Evolutionary conservation across 768 basidiomycete species (phyloP).

Genomic region (Termitomyces sp.): DNA sequence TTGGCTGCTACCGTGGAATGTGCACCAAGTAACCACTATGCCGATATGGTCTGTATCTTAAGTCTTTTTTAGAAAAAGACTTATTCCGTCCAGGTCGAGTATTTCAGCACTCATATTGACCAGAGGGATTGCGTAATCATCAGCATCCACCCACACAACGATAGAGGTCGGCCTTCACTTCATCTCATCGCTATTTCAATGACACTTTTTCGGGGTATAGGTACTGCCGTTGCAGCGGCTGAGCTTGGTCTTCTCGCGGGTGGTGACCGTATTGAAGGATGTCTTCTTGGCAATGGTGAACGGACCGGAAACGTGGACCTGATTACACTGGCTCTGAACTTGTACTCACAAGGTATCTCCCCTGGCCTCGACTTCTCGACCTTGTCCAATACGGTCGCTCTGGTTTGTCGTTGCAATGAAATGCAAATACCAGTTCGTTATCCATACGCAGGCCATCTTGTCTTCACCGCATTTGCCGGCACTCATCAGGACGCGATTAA

Average conservation of each 20-base stretch:
- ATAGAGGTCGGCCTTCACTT: constrained; percentile 45
- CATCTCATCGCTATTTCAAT: not conserved
- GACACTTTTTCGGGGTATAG: constrained; percentile 20
- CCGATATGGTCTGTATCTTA: constrained; percentile 58
- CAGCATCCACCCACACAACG: constrained; percentile 79
- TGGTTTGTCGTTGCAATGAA: constrained; percentile 76
- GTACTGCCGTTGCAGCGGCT: constrained; percentile 73
- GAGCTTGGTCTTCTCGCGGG: constrained; percentile 77
- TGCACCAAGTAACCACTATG: constrained; percentile 79
- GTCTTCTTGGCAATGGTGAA: constrained; percentile 82
- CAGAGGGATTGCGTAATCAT: constrained; percentile 68
- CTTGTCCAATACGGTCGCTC: constrained; percentile 65
- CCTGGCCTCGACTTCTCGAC: constrained; percentile 74
- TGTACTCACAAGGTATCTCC: constrained; percentile 77
- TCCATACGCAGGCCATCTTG: constrained; percentile 79
- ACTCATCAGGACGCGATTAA: constrained; percentile 86
- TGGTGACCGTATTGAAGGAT: constrained; percentile 79
- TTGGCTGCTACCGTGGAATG: constrained; percentile 82
- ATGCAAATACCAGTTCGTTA: constrained; percentile 74
- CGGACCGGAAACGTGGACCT: constrained; percentile 84
- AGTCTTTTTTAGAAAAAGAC: too few species aligned
- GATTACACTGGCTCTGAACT: constrained; percentile 76
- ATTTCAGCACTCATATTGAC: constrained; percentile 65
- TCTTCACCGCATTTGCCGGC: constrained; percentile 84
- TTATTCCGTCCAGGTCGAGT: constrained; percentile 52